These are phyloP conservation scores for Endotrypanum monterogeii DNA, from an alignment of 208 protist species.

Conservation along the genomic window DNA sequence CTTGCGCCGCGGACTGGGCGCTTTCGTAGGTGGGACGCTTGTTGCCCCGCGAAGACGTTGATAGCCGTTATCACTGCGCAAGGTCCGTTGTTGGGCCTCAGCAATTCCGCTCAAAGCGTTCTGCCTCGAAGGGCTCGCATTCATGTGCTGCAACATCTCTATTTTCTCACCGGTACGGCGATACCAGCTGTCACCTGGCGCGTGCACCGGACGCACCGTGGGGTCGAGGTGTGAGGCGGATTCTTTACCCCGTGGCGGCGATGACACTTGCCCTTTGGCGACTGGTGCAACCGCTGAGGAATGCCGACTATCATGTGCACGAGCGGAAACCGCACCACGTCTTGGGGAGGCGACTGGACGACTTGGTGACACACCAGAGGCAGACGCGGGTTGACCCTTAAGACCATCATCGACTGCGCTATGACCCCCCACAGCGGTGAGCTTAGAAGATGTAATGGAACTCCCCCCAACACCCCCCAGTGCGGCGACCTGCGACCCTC, in stretches of 20 bases:
- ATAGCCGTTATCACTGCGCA: not conserved
- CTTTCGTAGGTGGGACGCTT: conserved; percentile 1
- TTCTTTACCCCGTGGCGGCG: conserved; percentile 2
- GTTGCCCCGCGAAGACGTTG: conserved; percentile 10
- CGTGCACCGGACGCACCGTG: not conserved
- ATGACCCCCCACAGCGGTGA: not conserved
- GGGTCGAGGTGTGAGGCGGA: conserved; percentile 12
- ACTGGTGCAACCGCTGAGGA: not conserved
- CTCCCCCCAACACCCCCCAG: not conserved
- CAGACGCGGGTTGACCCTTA: not conserved
- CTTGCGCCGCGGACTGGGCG: conserved; percentile 13
- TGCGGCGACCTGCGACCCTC: not conserved
- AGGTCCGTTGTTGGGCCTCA: conserved; percentile 6
- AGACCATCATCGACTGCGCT: not conserved
- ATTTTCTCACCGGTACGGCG: conserved; percentile 59
- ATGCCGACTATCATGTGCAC: conserved; percentile 11
- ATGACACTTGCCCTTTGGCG: not conserved
- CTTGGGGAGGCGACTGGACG: conserved; percentile 3
- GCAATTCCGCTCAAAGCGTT: conserved; percentile 1
- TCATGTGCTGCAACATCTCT: conserved; percentile 67
- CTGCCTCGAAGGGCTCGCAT: conserved; percentile 35
- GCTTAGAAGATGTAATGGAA: not conserved
- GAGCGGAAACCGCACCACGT: conserved; percentile 14
- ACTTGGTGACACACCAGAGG: conserved; percentile 2
- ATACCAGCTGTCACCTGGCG: conserved; percentile 46